These are phyloP conservation scores for Mrakia frigida DNA, from an alignment of 768 basidiomycete genomes.

Conservation along the genomic window DNA sequence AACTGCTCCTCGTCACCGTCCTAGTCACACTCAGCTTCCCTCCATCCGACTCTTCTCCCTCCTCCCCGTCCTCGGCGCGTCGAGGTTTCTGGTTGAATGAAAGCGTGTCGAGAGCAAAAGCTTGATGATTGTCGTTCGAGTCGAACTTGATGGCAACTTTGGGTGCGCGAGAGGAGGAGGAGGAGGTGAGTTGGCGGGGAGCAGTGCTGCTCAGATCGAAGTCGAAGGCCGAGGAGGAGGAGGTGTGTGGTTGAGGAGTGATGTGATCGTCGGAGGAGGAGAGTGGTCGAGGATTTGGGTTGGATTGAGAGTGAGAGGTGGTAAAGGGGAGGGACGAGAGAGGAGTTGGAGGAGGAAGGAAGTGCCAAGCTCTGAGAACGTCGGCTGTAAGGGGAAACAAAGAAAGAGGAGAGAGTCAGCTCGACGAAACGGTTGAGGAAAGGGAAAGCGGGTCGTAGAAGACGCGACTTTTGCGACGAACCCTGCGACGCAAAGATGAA, in stretches of 20 bases:
- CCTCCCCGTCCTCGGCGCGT: background rate
- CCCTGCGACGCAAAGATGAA: slow-evolving; percentile 9
- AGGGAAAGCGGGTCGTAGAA: background rate
- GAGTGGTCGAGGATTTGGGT: background rate
- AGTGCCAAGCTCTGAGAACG: background rate
- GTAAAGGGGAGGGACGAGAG: background rate
- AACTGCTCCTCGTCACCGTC: background rate
- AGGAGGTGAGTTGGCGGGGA: background rate
- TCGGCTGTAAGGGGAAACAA: background rate
- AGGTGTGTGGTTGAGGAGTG: background rate
- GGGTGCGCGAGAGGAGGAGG: background rate
- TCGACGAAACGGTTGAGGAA: background rate
- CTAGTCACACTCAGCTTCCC: background rate
- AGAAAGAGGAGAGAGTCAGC: background rate
- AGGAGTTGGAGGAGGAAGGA: background rate
- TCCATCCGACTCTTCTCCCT: background rate
- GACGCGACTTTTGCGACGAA: background rate
- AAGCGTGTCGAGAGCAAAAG: slow-evolving; percentile 11
- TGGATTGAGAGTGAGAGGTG: background rate
- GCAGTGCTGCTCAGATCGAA: background rate
- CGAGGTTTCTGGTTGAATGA: background rate
- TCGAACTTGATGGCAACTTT: background rate
- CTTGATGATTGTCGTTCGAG: background rate
- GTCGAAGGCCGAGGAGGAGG: background rate
- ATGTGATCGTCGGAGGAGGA: background rate